Evolutionary conservation across 1,139 yeast genomes (phyloP), one percentile per base, ranked within the genome.

Genomic region (Geotrichum histeridarum): DNA sequence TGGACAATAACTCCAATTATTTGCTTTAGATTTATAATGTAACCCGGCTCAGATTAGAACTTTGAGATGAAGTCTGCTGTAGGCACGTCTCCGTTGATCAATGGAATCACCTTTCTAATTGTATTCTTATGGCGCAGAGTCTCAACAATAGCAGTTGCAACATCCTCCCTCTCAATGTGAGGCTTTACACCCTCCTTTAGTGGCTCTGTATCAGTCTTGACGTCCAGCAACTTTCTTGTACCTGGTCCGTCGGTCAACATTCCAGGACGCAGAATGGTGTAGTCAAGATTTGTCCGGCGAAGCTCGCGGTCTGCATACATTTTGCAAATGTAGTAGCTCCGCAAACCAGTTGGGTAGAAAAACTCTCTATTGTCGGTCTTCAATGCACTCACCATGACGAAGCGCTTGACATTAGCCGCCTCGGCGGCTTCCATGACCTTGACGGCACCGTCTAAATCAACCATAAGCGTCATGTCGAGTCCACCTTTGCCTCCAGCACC

Each of bases 361-460:
- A 67, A 67, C 1, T 72, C 77, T 42, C 84, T 71, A 53, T 76
- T 73, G 12, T 77, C 77, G 1, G 86, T 81, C 58, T 75, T 75
- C 31, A 79, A 60, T 0, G 85, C 86, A 65, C 86, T 81, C 8
- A 83, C 76, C 51, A 83, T 66, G 14, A 83, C 62, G 58, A 77
- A 78, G 55, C 86, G 73, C 54, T 71, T 69, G 1, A 72, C 69
- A 4, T 44, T 44, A n/a, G 77, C 78, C 48, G 62, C 60, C 39
- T 75, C 76, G 14, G 81, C 71, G 1, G 85, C 86, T 62, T 82
- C 86, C 54, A 78, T 74, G 1, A 78, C 75, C 63, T 80, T 79
- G 39, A 80, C 80, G 6, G 83, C 82, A 4, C 83, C 84, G 63
- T 83, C 87, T 54, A 82, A 70, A 63, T 83, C 89, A 12, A 83